phyloP scores from a whole-genome alignment of 768 basidiomycete genomes.

The Pleurotus eryngii region DNA sequence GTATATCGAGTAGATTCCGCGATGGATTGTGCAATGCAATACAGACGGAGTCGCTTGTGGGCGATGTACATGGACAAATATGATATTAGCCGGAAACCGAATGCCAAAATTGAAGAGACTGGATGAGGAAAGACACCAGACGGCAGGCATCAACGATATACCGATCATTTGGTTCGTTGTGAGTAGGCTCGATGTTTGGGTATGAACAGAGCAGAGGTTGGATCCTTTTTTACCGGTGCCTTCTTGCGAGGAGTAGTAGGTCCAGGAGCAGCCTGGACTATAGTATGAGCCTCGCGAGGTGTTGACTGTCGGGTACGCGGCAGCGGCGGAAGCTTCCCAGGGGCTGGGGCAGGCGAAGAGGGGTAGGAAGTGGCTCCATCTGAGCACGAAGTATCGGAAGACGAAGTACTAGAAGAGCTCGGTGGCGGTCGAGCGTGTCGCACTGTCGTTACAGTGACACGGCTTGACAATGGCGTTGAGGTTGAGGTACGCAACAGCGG shows the following conservation, averaged over 20 bases:
- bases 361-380: neutral
- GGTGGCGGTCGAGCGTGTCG: slow-evolving; percentile 25
- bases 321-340: neutral
- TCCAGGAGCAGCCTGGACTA: neutral
- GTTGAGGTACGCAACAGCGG: slow-evolving; percentile 28
- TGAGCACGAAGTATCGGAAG: neutral
- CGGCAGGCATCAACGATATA: neutral
- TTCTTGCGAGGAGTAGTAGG: neutral
- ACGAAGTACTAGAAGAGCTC: slow-evolving; percentile 7
- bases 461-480: slow-evolving; percentile 27
- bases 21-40: neutral
- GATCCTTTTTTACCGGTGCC: slow-evolving; percentile 53
- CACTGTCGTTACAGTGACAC: slow-evolving; percentile 53
- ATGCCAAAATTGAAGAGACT: neutral
- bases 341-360: neutral
- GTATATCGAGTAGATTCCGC: no score
- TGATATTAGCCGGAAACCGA: neutral
- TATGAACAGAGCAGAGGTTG: slow-evolving; percentile 62
- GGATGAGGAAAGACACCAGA: neutral
- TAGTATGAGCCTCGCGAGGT: neutral
- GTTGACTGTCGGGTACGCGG: slow-evolving; percentile 27
- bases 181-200: slow-evolving; percentile 70
- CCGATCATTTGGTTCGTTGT: slow-evolving; percentile 27
- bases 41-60: neutral
- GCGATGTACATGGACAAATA: neutral